Base-by-base conservation (phyloP, 192 early-diverging fungal species). In the Lunasporangiospora selenospora region DNA sequence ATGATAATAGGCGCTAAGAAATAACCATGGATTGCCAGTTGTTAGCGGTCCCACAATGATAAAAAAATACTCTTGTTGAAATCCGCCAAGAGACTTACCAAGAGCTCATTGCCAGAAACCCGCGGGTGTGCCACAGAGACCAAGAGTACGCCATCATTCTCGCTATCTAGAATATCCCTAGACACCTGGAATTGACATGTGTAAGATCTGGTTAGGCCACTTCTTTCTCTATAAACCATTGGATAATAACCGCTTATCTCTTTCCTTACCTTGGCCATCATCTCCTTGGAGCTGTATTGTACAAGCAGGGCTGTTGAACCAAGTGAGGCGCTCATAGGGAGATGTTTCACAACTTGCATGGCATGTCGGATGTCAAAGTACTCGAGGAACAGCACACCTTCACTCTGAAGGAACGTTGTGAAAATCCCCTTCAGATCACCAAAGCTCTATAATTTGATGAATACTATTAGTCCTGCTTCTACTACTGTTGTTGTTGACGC, bases 281-380 rank as follows among this genome's bases (percentile, higher is more conserved):
- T 13, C 9, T 31, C 24, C 19, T 40, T 54, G 0, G 73, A 32
- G 21, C 73, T 71, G 45, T 76, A 83, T 13, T 64, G 61, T 6
- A 79, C 65, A 7, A 53, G 34, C 16, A 67, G 29, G 16, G 36
- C 16, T 12, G 59, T 27, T 7, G 34, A 21, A 16, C 50, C 48
- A 30, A 75, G 65, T 6, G 33, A 21, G 8, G 46, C 15, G 24
- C 34, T 56, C 6, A 33, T 38, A 13, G 49, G 36, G 19, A 78
- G 50, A 44, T 24, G 43, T 48, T 46, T 39, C 6, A 52, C 53
- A 1, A 80, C 82, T 21, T 13, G 33, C 41, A 67, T 53, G 0
- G 82, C 75, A 30, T 81, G 75, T 13, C 70, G 44, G 10, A 83
- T 62, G 37, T 81, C 77, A 49, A 66, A 81, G 53, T 80, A 83